Conservation (phyloP, 23 red algal species). For the Gracilaria gracilis region DNA sequence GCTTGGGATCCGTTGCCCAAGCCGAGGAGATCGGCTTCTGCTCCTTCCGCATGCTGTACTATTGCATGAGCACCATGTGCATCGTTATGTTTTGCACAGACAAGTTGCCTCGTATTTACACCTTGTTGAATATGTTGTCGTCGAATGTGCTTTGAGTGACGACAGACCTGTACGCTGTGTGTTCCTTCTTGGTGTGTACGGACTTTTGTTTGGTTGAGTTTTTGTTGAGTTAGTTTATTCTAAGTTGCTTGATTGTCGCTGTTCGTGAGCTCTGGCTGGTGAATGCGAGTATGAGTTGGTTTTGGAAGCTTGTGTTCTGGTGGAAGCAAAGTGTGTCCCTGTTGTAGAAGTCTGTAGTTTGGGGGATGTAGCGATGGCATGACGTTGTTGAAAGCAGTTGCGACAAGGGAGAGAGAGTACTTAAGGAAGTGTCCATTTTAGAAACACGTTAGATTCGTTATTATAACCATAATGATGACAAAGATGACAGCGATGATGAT, state of each 20-base stretch:
- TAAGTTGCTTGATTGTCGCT: slow-evolving; percentile 3
- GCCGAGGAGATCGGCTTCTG: slow-evolving; percentile 48
- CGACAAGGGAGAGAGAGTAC: not conserved
- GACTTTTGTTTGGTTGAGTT: not conserved
- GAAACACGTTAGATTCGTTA: slow-evolving; percentile 22
- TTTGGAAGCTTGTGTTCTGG: slow-evolving; percentile 15
- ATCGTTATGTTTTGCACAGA: not conserved
- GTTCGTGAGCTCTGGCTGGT: slow-evolving; percentile 5
- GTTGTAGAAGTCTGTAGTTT: not conserved
- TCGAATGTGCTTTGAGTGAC: not conserved
- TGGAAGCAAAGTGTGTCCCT: not conserved
- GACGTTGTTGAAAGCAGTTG: not conserved
- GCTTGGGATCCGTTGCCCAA: slow-evolving; percentile 79
- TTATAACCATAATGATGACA: slow-evolving; percentile 18
- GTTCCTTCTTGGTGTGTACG: not conserved
- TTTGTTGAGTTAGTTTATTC: slow-evolving; percentile 10
- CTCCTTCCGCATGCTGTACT: slow-evolving; percentile 55
- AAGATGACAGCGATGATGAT: slow-evolving; percentile 11
- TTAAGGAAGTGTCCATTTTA: not conserved
- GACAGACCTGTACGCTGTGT: not conserved
- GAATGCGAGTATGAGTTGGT: not conserved
- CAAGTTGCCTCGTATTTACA: not conserved
- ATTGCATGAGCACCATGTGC: slow-evolving; percentile 32
- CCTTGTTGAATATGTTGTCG: not conserved
- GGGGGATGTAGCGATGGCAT: not conserved